A percentile compares a stretch with the other conserved stretches of the same genome.
phyloP scores from a whole-genome alignment of 805 yeast species.

The Pichia eremophila region DNA sequence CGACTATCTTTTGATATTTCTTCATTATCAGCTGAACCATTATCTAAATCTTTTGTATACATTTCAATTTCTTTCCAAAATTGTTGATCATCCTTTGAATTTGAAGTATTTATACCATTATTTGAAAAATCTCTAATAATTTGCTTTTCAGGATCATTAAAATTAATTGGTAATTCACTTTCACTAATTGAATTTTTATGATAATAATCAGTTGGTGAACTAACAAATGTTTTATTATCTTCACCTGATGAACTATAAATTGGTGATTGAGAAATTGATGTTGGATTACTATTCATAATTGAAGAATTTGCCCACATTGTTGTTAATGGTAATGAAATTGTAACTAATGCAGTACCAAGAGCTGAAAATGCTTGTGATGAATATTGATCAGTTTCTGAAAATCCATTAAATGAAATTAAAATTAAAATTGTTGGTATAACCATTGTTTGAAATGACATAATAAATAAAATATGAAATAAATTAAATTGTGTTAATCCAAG shows the following conservation, averaged over 20 bases:
- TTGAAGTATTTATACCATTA: neutral
- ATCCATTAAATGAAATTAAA: conserved; percentile 35
- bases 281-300: conserved; percentile 38
- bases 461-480: conserved; percentile 67
- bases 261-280: conserved; percentile 26
- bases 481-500: conserved; percentile 80
- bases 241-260: conserved; percentile 6
- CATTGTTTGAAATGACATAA: conserved; percentile 78
- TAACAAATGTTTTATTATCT: conserved; percentile 4
- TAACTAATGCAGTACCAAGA: conserved; percentile 52
- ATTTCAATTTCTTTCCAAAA: conserved; percentile 26
- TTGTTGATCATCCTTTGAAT: conserved; percentile 14
- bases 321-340: conserved; percentile 69
- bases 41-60: conserved; percentile 22
- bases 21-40: conserved; percentile 4
- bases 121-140: neutral
- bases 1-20: too few species aligned
- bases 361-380: conserved; percentile 35
- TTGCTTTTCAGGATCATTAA: neutral
- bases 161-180: neutral
- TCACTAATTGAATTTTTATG: conserved; percentile 1
- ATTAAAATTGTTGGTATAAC: conserved; percentile 66
- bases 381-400: conserved; percentile 8
- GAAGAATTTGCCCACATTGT: conserved; percentile 82
- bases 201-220: conserved; percentile 4